Percentiles rank a stretch among this genome's conserved stretches.
These are phyloP conservation scores for Phytophthora litchii DNA, from an alignment of 352 stramenopile species.

Conservation along the genomic window DNA sequence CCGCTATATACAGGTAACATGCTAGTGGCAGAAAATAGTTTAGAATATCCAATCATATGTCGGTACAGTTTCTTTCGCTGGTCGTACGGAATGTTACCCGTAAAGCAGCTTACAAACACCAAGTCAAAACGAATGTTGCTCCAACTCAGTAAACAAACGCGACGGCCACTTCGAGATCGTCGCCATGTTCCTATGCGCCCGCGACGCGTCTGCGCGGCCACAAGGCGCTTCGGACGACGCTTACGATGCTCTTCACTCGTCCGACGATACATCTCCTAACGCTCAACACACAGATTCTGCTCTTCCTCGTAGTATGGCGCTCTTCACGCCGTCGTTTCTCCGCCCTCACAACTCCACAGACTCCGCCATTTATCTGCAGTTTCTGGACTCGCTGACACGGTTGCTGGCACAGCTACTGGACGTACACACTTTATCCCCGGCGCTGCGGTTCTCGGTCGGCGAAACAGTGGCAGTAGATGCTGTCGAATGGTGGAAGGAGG, in stretches of 20 bases:
- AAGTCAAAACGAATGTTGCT: background rate
- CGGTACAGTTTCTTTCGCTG: background rate
- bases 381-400: slow-evolving; percentile 35
- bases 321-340: background rate
- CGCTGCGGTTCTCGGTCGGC: slow-evolving; percentile 39
- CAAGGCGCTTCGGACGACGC: background rate
- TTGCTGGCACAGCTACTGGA: slow-evolving; percentile 41
- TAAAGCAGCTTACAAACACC: background rate
- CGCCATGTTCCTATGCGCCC: slow-evolving; percentile 34
- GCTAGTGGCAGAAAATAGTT: too few species aligned
- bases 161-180: background rate
- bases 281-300: background rate
- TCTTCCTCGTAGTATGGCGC: background rate
- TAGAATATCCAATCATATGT: background rate
- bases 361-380: slow-evolving; percentile 32
- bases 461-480: slow-evolving; percentile 41
- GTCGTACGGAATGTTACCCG: background rate
- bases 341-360: slow-evolving; percentile 1
- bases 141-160: background rate
- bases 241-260: background rate
- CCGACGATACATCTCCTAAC: background rate
- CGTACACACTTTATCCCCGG: slow-evolving; percentile 46
- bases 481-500: slow-evolving; percentile 49
- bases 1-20: too few species aligned
- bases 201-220: slow-evolving; percentile 16